Evolutionary conservation across 345 rosid genomes (phyloP).

Genomic region (Eucalyptus erythrocorys): DNA sequence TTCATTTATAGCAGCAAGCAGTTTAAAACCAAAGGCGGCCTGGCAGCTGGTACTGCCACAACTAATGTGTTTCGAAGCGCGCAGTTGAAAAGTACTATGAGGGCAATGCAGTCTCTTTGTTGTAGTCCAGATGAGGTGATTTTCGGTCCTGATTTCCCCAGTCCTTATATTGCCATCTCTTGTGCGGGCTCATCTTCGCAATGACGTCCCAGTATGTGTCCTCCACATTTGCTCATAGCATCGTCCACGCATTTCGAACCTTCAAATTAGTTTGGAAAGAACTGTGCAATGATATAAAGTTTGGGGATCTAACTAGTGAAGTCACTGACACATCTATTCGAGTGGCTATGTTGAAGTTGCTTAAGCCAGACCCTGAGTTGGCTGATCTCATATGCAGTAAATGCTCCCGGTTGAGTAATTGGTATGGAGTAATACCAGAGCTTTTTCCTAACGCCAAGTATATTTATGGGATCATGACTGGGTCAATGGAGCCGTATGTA

Average conservation of each 20-base stretch:
- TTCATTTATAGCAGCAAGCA: conserved; percentile 75
- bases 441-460: conserved; percentile 85
- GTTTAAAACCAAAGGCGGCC: conserved; percentile 64
- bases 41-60: conserved; percentile 69
- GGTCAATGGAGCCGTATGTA: conserved; percentile 92
- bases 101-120: conserved; percentile 37
- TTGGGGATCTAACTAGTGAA: conserved; percentile 45
- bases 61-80: conserved; percentile 64
- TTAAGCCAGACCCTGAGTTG: conserved; percentile 55
- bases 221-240: conserved; percentile 83
- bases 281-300: conserved; percentile 47
- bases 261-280: conserved; percentile 83
- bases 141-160: conserved; percentile 88
- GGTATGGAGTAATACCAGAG: conserved; percentile 88
- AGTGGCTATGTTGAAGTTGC: conserved; percentile 60
- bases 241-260: conserved; percentile 65
- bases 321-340: conserved; percentile 52
- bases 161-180: conserved; percentile 84
- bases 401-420: conserved; percentile 62
- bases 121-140: conserved; percentile 96
- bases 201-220: conserved; percentile 62
- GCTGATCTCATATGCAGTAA: conserved; percentile 45
- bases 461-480: conserved; percentile 93
- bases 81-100: conserved; percentile 48
- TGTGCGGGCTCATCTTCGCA: conserved; percentile 71